Percentiles rank a stretch among this genome's conserved stretches.
These are phyloP conservation scores for Cystodermella granulosa DNA, from an alignment of 1,284 basidiomycete species.

Conservation along the genomic window DNA sequence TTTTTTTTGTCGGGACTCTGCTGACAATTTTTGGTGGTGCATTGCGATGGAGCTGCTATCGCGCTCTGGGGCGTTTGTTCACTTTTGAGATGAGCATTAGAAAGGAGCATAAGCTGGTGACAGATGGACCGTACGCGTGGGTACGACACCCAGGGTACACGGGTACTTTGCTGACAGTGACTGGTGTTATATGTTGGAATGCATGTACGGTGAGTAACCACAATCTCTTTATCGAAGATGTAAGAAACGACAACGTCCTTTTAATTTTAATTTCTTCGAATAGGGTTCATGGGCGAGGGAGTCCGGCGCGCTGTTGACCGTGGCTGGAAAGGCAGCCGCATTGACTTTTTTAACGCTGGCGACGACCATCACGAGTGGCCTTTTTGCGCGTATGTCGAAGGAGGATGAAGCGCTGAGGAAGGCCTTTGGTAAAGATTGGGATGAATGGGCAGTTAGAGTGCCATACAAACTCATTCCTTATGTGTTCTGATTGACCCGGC, in stretches of 20 bases:
- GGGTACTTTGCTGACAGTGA: slow-evolving; percentile 33
- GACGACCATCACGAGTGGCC: slow-evolving; percentile 27
- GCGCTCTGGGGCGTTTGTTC: slow-evolving; percentile 39
- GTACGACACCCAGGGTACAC: slow-evolving; percentile 43
- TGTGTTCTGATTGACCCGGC: slow-evolving; percentile 24
- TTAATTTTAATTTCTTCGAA: neutral
- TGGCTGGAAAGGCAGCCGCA: slow-evolving; percentile 23
- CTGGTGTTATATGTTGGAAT: slow-evolving; percentile 34
- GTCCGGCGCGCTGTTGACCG: slow-evolving; percentile 32
- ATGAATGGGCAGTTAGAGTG: slow-evolving; percentile 36
- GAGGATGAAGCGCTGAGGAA: slow-evolving; percentile 38
- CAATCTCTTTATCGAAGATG: slow-evolving; percentile 1
- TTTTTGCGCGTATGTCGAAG: slow-evolving; percentile 37
- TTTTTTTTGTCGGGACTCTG: slow-evolving; percentile 33
- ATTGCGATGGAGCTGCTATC: slow-evolving; percentile 38
- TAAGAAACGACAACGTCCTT: neutral
- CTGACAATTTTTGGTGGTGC: slow-evolving; percentile 33
- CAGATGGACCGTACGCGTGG: slow-evolving; percentile 37
- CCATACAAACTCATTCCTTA: slow-evolving; percentile 40
- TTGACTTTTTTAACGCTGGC: slow-evolving; percentile 25
- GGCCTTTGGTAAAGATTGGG: slow-evolving; percentile 39
- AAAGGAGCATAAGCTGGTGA: slow-evolving; percentile 39
- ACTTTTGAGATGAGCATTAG: slow-evolving; percentile 44
- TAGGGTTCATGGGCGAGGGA: slow-evolving; percentile 44
- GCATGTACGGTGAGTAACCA: slow-evolving; percentile 27